Evolutionary conservation across 2,329 filamentous ascomycete genomes (phyloP), one percentile per base, ranked within the genome.

Genomic region (Sporothrix pseudoabietina): DNA sequence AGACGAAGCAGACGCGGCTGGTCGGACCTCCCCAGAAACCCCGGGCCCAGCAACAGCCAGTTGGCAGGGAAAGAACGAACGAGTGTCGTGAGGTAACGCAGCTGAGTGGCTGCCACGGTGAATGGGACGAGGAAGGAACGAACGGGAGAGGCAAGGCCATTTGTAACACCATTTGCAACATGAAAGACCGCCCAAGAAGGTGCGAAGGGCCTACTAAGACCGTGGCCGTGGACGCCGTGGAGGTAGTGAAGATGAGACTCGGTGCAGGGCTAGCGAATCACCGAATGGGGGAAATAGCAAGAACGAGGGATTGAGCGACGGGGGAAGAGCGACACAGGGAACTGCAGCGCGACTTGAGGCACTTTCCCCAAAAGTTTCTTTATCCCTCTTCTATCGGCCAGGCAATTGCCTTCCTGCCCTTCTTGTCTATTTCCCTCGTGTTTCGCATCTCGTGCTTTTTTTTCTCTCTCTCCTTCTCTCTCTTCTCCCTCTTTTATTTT

Each of bases 301-400:
- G 12, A 71, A 47, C 47, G 66, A 52, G 66, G 65, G 65, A 49
- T 49, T 68, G 65, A 68, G 65, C 65, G 65, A 68, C 22, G 65
- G 52, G 69, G 52, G 52, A 63, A 49, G 55, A 12, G 69, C 44
- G 70, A 54, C 55, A 54, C 54, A 69, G 66, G 47, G 35, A 65
- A 66, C 66, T 57, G 44, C 39, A 57, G 19, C 10, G 47, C 41
- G 47, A 54, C 65, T 32, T 72, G 73, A 72, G 73, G 66, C 54
- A 72, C 73, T 74, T 74, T 73, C 72, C 71, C 66, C 63, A 49
- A 73, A n/a, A 41, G 39, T 35, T 59, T 52, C 55, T 71, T 55
- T 63, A 66, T 68, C 57, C 57, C 68, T 65, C 57, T 49, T 14
- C 14, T 57, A 57, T 59, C 59, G 65, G 44, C 41, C 65, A 65